phyloP scores from a whole-genome alignment of 1,284 basidiomycete species.

The Ganoderma lingzhi region DNA sequence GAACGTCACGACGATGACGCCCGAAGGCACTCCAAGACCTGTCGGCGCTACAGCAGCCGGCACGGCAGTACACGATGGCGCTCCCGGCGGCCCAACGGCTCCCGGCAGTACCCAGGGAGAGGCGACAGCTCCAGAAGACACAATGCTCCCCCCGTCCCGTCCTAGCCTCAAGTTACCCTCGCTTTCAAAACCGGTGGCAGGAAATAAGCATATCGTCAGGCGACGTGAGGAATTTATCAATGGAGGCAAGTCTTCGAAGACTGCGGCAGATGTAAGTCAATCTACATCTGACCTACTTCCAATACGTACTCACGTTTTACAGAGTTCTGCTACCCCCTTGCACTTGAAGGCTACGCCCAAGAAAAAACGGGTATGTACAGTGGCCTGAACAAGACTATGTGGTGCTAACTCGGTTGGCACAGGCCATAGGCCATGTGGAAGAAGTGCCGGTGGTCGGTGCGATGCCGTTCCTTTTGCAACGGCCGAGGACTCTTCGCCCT shows the following conservation, averaged over 20 bases:
- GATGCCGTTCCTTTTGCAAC: neutral
- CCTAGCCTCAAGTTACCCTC: neutral
- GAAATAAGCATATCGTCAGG: neutral
- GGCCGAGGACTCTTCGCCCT: neutral
- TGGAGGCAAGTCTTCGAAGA: neutral
- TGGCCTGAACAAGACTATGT: neutral
- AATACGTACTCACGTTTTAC: neutral
- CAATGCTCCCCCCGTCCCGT: neutral
- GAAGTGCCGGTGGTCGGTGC: neutral
- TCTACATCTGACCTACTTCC: neutral
- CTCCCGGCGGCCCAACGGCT: too few relatives aligned
- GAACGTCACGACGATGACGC: too few relatives aligned
- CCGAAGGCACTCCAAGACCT: too few relatives aligned
- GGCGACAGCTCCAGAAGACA: neutral
- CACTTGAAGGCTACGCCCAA: neutral
- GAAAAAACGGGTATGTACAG: neutral
- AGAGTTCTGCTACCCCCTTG: neutral
- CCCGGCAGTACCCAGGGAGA: too few relatives aligned
- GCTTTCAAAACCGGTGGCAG: neutral
- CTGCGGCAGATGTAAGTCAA: neutral
- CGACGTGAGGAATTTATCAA: neutral
- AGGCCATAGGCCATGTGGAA: neutral
- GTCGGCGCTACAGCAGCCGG: neutral
- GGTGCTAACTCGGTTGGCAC: neutral
- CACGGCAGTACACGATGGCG: too few relatives aligned